Evolutionary conservation across 1,284 basidiomycete species (phyloP).

Genomic region (Trichosporon sp.): DNA sequence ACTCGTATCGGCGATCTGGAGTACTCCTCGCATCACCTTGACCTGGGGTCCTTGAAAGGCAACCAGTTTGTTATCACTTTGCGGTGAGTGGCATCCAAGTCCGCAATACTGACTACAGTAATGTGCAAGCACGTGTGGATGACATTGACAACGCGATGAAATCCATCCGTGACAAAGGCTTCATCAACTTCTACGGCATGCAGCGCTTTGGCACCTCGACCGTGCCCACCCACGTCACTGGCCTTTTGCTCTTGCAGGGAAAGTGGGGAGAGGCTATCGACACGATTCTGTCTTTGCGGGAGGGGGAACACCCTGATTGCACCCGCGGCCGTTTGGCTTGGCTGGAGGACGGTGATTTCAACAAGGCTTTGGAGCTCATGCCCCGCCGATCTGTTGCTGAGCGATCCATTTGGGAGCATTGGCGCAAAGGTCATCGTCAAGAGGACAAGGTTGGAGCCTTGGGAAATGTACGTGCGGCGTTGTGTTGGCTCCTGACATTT

Average conservation of each 20-base stretch:
- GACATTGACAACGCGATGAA: constrained; percentile 70
- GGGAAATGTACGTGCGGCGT: constrained; percentile 60
- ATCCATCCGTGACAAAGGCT: constrained; percentile 78
- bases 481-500: not conserved
- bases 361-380: constrained; percentile 72
- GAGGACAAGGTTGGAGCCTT: constrained; percentile 80
- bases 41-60: constrained; percentile 91
- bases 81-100: constrained; percentile 58
- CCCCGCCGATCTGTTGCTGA: constrained; percentile 89
- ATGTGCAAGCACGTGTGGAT: constrained; percentile 68
- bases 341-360: constrained; percentile 70
- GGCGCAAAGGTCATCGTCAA: constrained; percentile 74
- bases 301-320: constrained; percentile 86
- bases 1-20: constrained; percentile 81
- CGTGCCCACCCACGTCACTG: constrained; percentile 90
- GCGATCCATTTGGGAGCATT: constrained; percentile 83
- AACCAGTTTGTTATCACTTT: constrained; percentile 94
- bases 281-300: constrained; percentile 72
- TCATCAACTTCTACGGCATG: constrained; percentile 99
- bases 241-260: constrained; percentile 77
- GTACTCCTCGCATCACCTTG: constrained; percentile 74
- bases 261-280: constrained; percentile 84
- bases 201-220: constrained; percentile 97
- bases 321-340: constrained; percentile 72
- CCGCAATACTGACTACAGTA: constrained; percentile 57